Evolutionary conservation across 78 protist genomes (phyloP).

Genomic region (Isochrysis galbana): DNA sequence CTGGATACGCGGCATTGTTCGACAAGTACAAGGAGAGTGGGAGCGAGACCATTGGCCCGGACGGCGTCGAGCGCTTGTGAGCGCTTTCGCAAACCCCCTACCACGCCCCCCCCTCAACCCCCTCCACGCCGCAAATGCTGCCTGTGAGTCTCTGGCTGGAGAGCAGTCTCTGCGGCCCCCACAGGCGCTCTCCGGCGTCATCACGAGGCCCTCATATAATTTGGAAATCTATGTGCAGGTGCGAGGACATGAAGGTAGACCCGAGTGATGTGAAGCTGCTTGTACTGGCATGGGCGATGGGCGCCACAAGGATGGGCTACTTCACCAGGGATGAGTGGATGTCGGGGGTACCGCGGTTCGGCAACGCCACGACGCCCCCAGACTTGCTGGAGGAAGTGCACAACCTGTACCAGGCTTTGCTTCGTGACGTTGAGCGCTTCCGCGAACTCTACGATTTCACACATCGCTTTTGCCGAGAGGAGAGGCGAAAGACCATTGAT

Average conservation of each 20-base stretch:
- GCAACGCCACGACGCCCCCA: not conserved
- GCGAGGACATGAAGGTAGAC: not conserved
- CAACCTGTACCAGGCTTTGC: not conserved
- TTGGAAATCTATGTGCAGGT: too few relatives aligned
- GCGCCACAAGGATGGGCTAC: not conserved
- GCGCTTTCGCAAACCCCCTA: too few relatives aligned
- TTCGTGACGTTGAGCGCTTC: not conserved
- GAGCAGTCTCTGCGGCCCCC: too few relatives aligned
- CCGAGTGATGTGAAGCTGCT: not conserved
- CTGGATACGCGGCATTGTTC: not conserved
- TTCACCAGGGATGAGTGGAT: not conserved
- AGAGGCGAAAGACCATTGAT: not conserved
- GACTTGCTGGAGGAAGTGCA: not conserved
- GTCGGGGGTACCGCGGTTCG: not conserved
- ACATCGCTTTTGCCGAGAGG: slow-evolving; percentile 2
- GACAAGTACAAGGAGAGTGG: not conserved
- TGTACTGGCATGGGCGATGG: not conserved
- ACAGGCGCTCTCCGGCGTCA: too few relatives aligned
- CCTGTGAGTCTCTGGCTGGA: too few relatives aligned
- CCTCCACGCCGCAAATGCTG: too few relatives aligned
- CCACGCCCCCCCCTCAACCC: too few relatives aligned
- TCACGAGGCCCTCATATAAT: too few relatives aligned
- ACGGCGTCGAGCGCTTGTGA: not conserved
- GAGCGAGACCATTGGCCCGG: not conserved
- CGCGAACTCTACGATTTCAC: not conserved